Evolutionary conservation across 371 early-diverging fungal genomes (phyloP), one percentile per base, ranked within the genome.

Genomic region (Rhizomucor miehei): DNA sequence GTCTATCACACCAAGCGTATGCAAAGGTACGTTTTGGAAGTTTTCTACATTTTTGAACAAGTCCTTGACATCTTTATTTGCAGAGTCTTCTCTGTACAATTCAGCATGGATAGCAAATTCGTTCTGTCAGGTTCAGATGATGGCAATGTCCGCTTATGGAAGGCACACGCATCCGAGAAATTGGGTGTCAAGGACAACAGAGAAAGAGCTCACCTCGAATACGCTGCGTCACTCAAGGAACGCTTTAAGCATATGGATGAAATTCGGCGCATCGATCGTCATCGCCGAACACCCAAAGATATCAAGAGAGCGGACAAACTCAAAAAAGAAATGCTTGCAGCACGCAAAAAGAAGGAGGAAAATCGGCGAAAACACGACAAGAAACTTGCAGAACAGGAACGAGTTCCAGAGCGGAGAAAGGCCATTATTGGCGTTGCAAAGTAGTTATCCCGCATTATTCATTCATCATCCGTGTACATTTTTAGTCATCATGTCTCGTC

Each of bases 1-100:
- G 85, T 96, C 44, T 99, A 99, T 75, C 98, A 99, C 72, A 97
- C 98, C 37, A 92, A 94, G 71, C 93, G 99, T 58, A 99, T 99
- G 99, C 95, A 91, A 66, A 79, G 87, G 66, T 63, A 71, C n/a
- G 2, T 3, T 37, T 29, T 23, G 16, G 14, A 17, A n/a, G 20
- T 12, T 16, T 20, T 6, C 25, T 16, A 45, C 21, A 12, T 19
- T 8, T 19, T 19, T 51, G 25, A 20, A 54, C 20, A n/a, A n/a
- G n/a, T n/a, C n/a, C n/a, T n/a, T n/a, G n/a, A n/a, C n/a, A n/a
- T n/a, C n/a, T n/a, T n/a, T n/a, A n/a, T n/a, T n/a, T n/a, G n/a
- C 44, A 78, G 86, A 37, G 87, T 98, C 23, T 96, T 97, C 69
- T 89, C 92, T 38, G 93, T 97, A 23, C 87, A 88, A 56, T 99